phyloP scores from a whole-genome alignment of 2,329 filamentous ascomycete genomes.

The Endocalyx cinctus region DNA sequence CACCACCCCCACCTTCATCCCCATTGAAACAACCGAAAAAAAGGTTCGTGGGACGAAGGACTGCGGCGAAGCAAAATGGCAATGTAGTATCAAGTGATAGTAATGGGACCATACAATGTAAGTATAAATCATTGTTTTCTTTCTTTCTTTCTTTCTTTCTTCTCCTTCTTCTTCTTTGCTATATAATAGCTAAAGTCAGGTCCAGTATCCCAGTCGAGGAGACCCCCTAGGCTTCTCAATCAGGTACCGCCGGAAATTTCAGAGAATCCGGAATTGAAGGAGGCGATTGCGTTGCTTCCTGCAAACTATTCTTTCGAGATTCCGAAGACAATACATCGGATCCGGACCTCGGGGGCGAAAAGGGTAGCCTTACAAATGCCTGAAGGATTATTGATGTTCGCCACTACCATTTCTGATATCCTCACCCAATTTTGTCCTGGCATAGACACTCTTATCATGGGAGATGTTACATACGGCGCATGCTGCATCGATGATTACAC shows the following conservation, averaged over 20 bases:
- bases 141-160: too few species aligned
- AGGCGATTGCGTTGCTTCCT: constrained; percentile 80
- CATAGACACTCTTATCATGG: constrained; percentile 94
- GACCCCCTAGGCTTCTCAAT: constrained; percentile 77
- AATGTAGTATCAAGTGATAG: constrained; percentile 44
- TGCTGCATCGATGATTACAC: constrained; percentile 99
- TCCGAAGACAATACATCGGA: constrained; percentile 94
- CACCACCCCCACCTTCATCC: constrained; percentile 20
- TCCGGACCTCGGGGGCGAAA: constrained; percentile 73
- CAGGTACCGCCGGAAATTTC: constrained; percentile 85
- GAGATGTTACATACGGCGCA: constrained; percentile 95
- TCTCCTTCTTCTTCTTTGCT: too few species aligned
- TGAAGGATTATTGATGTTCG: constrained; percentile 90
- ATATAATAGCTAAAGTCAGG: too few species aligned
- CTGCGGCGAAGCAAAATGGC: constrained; percentile 43
- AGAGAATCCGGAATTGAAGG: constrained; percentile 78
- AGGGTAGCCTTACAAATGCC: constrained; percentile 95
- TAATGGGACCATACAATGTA: constrained; percentile 66
- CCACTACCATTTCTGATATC: constrained; percentile 96
- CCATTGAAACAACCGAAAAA: constrained; percentile 72
- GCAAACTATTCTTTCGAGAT: constrained; percentile 99
- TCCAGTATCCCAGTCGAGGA: constrained; percentile 70
- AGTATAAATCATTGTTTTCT: constrained; percentile 15
- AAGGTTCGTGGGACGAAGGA: constrained; percentile 80
- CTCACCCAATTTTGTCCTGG: constrained; percentile 89